A percentile compares a stretch with the other conserved stretches of the same genome.
Conservation (phyloP, 495 filamentous ascomycete species). For the Penicillium pulvis region DNA sequence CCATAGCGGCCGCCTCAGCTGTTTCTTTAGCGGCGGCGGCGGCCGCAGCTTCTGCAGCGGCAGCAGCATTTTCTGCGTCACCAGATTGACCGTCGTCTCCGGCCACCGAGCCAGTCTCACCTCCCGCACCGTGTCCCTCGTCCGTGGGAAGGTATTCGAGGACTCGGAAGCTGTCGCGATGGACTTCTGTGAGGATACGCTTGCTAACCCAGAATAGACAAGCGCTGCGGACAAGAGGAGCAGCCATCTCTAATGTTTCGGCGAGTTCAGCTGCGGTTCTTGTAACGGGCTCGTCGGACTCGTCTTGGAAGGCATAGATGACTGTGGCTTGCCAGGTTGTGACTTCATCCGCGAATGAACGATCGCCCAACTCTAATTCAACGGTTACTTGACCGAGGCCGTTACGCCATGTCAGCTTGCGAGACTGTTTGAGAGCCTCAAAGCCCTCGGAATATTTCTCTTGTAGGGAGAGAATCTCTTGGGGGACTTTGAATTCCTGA, state of each 20-base stretch:
- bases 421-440: constrained; percentile 71
- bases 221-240: constrained; percentile 71
- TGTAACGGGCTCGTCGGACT: constrained; percentile 37
- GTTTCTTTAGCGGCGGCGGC: constrained; percentile 47
- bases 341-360: constrained; percentile 71
- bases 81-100: constrained; percentile 40
- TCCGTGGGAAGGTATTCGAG: constrained; percentile 62
- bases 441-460: constrained; percentile 75
- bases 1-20: constrained; percentile 57
- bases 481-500: constrained; percentile 73
- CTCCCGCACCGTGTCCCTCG: constrained; percentile 32
- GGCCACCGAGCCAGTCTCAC: constrained; percentile 10
- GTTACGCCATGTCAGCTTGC: constrained; percentile 87
- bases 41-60: constrained; percentile 55
- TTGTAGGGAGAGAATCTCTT: constrained; percentile 62
- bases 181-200: constrained; percentile 66
- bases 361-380: constrained; percentile 80
- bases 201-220: constrained; percentile 85
- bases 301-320: constrained; percentile 77
- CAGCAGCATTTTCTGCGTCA: constrained; percentile 39
- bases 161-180: constrained; percentile 59
- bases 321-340: constrained; percentile 88
- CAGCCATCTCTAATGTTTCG: constrained; percentile 70
- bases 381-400: constrained; percentile 80
- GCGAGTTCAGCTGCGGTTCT: constrained; percentile 65